Percentiles rank a stretch among this genome's conserved stretches.
These are phyloP conservation scores for Neoboletus brunneissimus DNA, from an alignment of 768 basidiomycete genomes.

Conservation along the genomic window DNA sequence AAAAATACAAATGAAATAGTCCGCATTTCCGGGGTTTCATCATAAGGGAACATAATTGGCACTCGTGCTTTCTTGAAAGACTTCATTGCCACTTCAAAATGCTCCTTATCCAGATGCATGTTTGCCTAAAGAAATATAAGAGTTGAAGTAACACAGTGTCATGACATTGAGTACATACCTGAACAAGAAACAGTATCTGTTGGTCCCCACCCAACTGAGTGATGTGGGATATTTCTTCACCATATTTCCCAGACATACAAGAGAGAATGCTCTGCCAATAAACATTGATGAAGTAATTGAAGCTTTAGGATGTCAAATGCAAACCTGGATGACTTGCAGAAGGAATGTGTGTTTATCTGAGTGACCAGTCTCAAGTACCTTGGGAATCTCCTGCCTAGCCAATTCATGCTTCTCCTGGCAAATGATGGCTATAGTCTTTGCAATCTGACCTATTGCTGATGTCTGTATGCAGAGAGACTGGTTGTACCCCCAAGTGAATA, in stretches of 20 bases:
- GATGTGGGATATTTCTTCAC: neutral
- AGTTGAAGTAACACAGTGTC: neutral
- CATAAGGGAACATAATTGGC: slow-evolving; percentile 13
- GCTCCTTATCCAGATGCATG: slow-evolving; percentile 4
- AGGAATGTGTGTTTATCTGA: slow-evolving; percentile 1
- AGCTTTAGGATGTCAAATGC: neutral
- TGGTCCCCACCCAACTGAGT: neutral
- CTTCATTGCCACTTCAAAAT: slow-evolving; percentile 6
- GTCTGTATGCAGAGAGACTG: slow-evolving; percentile 10
- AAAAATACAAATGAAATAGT: slow-evolving; percentile 13
- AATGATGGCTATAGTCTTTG: slow-evolving; percentile 13
- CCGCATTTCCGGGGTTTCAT: slow-evolving; percentile 13
- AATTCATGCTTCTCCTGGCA: neutral
- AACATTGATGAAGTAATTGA: neutral
- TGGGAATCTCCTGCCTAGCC: slow-evolving; percentile 4
- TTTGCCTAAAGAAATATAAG: slow-evolving; percentile 7
- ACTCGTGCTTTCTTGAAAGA: slow-evolving; percentile 9
- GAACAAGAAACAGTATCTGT: slow-evolving; percentile 9
- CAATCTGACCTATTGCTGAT: slow-evolving; percentile 17
- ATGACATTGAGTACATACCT: slow-evolving; percentile 1
- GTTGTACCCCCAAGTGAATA: neutral
- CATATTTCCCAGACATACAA: slow-evolving; percentile 10
- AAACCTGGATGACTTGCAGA: slow-evolving; percentile 13
- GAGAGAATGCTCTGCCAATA: slow-evolving; percentile 11
- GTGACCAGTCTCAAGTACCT: neutral